These are phyloP conservation scores for Obelidium mucronatum DNA, from an alignment of 192 early-diverging fungal genomes.

Conservation along the genomic window DNA sequence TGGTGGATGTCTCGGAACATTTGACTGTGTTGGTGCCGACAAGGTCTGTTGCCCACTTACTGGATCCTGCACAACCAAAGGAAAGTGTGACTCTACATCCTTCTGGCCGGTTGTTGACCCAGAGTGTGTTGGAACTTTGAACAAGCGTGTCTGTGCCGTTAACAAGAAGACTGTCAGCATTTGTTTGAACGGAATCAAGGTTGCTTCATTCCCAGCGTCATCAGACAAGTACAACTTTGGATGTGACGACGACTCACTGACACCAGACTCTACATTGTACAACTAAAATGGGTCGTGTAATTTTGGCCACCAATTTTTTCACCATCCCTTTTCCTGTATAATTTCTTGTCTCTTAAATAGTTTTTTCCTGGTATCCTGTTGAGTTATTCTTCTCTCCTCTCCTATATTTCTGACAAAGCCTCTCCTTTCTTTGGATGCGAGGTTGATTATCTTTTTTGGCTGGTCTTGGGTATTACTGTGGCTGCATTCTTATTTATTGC, in stretches of 20 bases:
- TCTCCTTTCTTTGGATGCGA: conserved; percentile 1
- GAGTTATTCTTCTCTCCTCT: not conserved
- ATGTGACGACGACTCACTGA: conserved; percentile 15
- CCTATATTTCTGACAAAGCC: not conserved
- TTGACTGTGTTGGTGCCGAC: conserved; percentile 24
- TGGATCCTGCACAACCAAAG: not conserved
- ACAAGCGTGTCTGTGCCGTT: conserved; percentile 12
- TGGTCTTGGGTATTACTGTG: not conserved
- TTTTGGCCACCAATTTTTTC: not conserved
- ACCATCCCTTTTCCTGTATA: not conserved
- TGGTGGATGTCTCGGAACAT: conserved; percentile 22
- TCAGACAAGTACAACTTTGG: conserved; percentile 18
- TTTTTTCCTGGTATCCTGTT: too few species aligned
- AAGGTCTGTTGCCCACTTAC: conserved; percentile 26
- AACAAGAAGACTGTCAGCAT: conserved; percentile 3
- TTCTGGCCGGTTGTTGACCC: conserved; percentile 6
- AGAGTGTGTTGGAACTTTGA: not conserved
- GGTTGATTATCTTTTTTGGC: not conserved
- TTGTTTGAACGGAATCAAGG: conserved; percentile 13
- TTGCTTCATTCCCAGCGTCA: conserved; percentile 16
- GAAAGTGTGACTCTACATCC: not conserved
- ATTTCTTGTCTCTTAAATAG: not conserved
- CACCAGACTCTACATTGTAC: conserved; percentile 13
- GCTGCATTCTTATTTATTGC: not conserved
- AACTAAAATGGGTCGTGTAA: conserved; percentile 2